Percentiles rank a stretch among this genome's conserved stretches.
Conservation (phyloP, 148 eudicot genomes). For the Diospyros kaki region DNA sequence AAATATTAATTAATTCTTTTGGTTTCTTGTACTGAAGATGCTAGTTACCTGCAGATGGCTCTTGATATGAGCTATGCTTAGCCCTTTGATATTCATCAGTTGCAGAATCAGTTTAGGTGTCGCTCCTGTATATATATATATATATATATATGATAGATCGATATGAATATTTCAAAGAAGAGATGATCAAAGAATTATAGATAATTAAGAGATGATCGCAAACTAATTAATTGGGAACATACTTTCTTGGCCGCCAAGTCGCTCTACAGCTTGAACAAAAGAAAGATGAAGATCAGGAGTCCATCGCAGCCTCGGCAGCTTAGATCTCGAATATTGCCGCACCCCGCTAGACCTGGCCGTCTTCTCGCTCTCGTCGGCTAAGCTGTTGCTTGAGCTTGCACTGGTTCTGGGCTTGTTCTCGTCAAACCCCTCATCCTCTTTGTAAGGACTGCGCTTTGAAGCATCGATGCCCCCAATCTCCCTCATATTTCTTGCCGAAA, state of each 20-base stretch:
- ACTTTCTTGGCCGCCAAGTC: conserved; percentile 30
- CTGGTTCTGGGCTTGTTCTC: conserved; percentile 1
- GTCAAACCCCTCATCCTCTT: conserved; percentile 7
- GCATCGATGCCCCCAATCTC: background rate
- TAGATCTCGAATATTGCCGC: conserved; percentile 23
- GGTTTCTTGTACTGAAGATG: background rate
- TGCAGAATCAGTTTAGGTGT: conserved; percentile 19
- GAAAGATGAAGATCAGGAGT: conserved; percentile 27
- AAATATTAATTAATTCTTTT: too few relatives aligned
- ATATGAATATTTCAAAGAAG: background rate
- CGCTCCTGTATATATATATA: conserved; percentile 9
- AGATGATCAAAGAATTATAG: background rate
- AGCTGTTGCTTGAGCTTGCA: conserved; percentile 16
- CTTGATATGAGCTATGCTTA: conserved; percentile 19
- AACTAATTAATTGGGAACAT: background rate
- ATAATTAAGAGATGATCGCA: too few relatives aligned
- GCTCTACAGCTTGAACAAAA: conserved; percentile 24
- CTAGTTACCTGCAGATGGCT: conserved; percentile 17
- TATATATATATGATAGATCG: background rate
- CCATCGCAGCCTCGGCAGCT: conserved; percentile 27
- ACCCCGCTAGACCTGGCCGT: conserved; percentile 6
- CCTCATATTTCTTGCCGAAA: background rate
- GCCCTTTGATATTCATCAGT: conserved; percentile 18
- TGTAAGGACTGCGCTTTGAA: background rate
- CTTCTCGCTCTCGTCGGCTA: conserved; percentile 4